phyloP scores from a whole-genome alignment of 257 asterid genomes.

The Rauvolfia tetraphylla region DNA sequence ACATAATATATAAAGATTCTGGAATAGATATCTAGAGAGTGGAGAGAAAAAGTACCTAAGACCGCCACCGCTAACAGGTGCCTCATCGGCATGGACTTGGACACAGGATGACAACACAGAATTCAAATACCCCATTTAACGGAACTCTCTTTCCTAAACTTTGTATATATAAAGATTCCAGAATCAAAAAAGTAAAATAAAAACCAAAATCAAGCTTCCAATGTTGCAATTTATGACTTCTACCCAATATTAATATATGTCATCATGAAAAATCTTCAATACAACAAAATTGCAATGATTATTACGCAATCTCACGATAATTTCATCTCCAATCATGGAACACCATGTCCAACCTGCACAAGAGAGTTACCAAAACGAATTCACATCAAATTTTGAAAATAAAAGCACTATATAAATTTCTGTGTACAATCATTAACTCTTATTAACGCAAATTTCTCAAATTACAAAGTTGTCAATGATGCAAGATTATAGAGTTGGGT shows the following conservation, averaged over 20 bases:
- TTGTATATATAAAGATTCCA: background rate
- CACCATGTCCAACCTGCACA: slow-evolving; percentile 9
- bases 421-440: background rate
- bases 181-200: background rate
- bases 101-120: slow-evolving; percentile 70
- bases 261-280: background rate
- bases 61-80: slow-evolving; percentile 96
- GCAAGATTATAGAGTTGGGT: too few species aligned
- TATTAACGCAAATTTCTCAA: background rate
- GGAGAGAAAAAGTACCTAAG: slow-evolving; percentile 61
- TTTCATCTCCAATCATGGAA: background rate
- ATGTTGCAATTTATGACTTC: background rate
- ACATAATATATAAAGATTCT: background rate
- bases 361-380: background rate
- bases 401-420: background rate
- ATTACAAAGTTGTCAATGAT: background rate
- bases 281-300: background rate
- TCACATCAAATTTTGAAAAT: background rate
- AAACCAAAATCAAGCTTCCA: background rate
- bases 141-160: background rate
- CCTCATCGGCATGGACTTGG: slow-evolving; percentile 63
- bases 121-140: slow-evolving; percentile 76
- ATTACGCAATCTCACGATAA: background rate
- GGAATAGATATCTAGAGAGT: background rate
- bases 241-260: background rate